A percentile compares a stretch with the other conserved stretches of the same genome.
Evolutionary conservation across 345 rosid species (phyloP).

Genomic region (Trapa incisa): DNA sequence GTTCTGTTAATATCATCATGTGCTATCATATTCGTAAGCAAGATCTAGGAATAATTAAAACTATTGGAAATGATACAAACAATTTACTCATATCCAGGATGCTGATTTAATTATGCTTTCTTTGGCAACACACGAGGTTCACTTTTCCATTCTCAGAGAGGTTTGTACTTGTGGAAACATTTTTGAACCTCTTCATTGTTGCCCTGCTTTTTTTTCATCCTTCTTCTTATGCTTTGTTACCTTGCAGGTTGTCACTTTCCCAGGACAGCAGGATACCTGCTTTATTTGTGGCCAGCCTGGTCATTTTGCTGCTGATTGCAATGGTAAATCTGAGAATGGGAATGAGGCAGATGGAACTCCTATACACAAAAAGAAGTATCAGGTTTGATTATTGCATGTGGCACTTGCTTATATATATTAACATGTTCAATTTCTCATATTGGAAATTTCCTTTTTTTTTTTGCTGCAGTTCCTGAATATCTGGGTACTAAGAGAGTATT

Average conservation of each 20-base stretch:
- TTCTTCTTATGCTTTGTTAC: constrained; percentile 1
- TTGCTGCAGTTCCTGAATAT: constrained; percentile 69
- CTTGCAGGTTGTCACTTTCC: constrained; percentile 59
- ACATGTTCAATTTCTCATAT: neutral
- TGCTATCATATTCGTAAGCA: neutral
- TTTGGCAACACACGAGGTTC: constrained; percentile 93
- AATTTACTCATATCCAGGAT: constrained; percentile 45
- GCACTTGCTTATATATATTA: neutral
- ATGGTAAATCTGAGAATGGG: constrained; percentile 36
- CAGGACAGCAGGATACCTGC: constrained; percentile 96
- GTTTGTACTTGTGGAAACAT: constrained; percentile 20
- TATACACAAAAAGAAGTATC: constrained; percentile 93
- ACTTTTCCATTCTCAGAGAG: constrained; percentile 97
- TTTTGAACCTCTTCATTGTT: neutral
- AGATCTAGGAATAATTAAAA: neutral
- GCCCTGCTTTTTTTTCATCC: neutral
- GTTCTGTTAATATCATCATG: constrained; percentile 1
- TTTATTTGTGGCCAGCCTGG: constrained; percentile 86
- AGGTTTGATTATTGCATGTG: constrained; percentile 31
- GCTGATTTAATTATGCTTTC: constrained; percentile 98
- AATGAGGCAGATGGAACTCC: constrained; percentile 55
- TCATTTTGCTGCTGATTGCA: constrained; percentile 94
- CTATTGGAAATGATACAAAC: neutral
- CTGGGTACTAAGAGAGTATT: constrained; percentile 90
- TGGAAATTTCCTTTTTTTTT: neutral